These are phyloP conservation scores for Artomyces pyxidatus DNA, from an alignment of 768 basidiomycete genomes.

Conservation along the genomic window DNA sequence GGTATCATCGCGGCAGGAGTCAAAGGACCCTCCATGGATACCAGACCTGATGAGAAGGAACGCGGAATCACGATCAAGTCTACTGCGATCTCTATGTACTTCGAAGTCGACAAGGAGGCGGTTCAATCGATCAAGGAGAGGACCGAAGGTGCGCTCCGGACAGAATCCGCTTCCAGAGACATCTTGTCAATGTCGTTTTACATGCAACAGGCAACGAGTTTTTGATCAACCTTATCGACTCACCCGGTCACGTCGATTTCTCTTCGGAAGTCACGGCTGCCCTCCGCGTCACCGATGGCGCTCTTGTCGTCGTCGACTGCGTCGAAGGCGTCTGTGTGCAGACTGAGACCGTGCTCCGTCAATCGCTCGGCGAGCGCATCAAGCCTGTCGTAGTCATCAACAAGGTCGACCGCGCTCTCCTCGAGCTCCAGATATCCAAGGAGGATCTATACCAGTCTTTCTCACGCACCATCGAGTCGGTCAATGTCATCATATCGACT, in stretches of 20 bases:
- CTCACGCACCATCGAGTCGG: slow-evolving; percentile 92
- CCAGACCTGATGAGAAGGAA: slow-evolving; percentile 95
- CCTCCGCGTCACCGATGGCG: slow-evolving; percentile 99
- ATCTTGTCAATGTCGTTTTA: slow-evolving; percentile 6
- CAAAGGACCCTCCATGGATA: slow-evolving; percentile 95
- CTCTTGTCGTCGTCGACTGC: slow-evolving; percentile 98
- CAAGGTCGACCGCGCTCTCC: slow-evolving; percentile 99
- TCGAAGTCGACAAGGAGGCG: slow-evolving; percentile 90
- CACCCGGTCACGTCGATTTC: slow-evolving; percentile 99
- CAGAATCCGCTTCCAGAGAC: neutral
- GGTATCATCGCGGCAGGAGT: slow-evolving; percentile 95
- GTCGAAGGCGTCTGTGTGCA: slow-evolving; percentile 99
- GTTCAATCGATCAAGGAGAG: slow-evolving; percentile 83
- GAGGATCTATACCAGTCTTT: slow-evolving; percentile 98
- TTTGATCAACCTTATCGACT: slow-evolving; percentile 99
- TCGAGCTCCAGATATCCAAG: slow-evolving; percentile 96
- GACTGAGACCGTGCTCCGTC: slow-evolving; percentile 98
- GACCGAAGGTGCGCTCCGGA: slow-evolving; percentile 60
- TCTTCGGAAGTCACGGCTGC: slow-evolving; percentile 99
- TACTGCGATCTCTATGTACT: slow-evolving; percentile 99
- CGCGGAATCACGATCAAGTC: slow-evolving; percentile 99
- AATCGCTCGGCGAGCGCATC: slow-evolving; percentile 96
- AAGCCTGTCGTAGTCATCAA: slow-evolving; percentile 99
- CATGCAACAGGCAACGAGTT: slow-evolving; percentile 89
- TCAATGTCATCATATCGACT: slow-evolving; percentile 98